A percentile compares a stretch with the other conserved stretches of the same genome.
phyloP scores from a whole-genome alignment of 805 yeast genomes.

The Debaryomyces tyrocola region DNA sequence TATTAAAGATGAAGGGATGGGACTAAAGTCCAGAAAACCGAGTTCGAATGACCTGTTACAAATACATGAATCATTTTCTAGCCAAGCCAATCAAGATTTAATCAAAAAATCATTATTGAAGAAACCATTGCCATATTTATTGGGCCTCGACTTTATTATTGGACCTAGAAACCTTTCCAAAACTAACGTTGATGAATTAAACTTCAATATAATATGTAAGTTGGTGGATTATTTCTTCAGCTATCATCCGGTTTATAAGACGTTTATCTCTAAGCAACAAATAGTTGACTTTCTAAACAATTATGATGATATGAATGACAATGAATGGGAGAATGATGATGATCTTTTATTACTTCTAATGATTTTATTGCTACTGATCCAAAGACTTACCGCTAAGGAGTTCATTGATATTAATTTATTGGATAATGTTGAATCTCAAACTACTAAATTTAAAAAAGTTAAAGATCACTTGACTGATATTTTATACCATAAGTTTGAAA shows the following conservation, averaged over 20 bases:
- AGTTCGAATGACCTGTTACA: background rate
- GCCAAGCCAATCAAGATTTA: conserved; percentile 1
- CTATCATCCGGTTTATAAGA: conserved; percentile 36
- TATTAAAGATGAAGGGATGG: background rate
- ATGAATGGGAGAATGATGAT: conserved; percentile 49
- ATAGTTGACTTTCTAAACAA: conserved; percentile 37
- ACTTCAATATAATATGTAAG: conserved; percentile 30
- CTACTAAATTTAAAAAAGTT: conserved; percentile 19
- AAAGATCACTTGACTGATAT: conserved; percentile 17
- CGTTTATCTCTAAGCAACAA: conserved; percentile 35
- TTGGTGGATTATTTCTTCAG: conserved; percentile 46
- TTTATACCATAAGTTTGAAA: conserved; percentile 42
- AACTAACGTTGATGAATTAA: conserved; percentile 18
- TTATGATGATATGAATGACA: conserved; percentile 28
- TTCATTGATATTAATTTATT: conserved; percentile 17
- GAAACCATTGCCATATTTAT: conserved; percentile 30
- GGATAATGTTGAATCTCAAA: conserved; percentile 11
- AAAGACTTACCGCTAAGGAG: conserved; percentile 34
- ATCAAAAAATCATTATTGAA: conserved; percentile 25
- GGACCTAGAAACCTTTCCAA: conserved; percentile 15
- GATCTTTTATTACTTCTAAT: conserved; percentile 47
- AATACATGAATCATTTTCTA: conserved; percentile 1
- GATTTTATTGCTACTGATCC: conserved; percentile 42
- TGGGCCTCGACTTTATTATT: conserved; percentile 15
- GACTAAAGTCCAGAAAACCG: background rate